Base-by-base conservation (phyloP, 2,329 filamentous ascomycete species). In the Colletotrichum chrysophilum region DNA sequence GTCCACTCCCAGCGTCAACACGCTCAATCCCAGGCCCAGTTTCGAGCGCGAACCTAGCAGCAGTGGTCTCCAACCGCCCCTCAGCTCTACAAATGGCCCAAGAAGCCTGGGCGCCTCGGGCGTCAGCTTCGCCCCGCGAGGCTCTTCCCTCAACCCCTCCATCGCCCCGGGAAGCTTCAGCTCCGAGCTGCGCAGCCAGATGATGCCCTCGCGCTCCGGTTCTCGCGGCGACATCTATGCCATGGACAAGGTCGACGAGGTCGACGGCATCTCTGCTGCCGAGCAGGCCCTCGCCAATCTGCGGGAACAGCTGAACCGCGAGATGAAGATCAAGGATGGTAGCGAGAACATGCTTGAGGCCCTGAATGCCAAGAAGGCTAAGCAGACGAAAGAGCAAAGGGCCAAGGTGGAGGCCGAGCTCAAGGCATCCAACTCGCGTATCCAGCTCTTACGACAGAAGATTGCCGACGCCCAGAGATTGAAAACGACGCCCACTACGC, bases 321-420 rank as follows among this genome's bases (percentile, higher is more conserved):
- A 99, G 86, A 93, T 96, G 87, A 98, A 98, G 88, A 98, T 99
- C 83, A 98, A 98, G 85, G 94, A 96, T 80, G 97, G 97, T 24
- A 98, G 96, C 74, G 97, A 99, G 88, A 99, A 99, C 83, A 93
- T 99, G 91, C 89, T 99, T 52, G 97, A 99, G 87, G 97, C 97
- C 14, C 87, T 99, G 78, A 95, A 98, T 83, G 91, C 93, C 60
- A 99, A 99, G 86, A 98, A 98, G 84, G 94, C 95, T 61, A 99
- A 98, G 86, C 96, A 98, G 84, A 94, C 94, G 77, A 97, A 96
- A 83, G 96, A 96, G 76, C 95, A 96, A 82, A 91, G 95, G 60
- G 88, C 91, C 76, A 90, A 91, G 79, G 94, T 96, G 32, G 95
- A 99, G 86, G 94, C 94, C 66, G 97, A 99, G 86, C 89, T 99